These are phyloP conservation scores for Solanum chilense DNA, from an alignment of 257 asterid species.

Conservation along the genomic window DNA sequence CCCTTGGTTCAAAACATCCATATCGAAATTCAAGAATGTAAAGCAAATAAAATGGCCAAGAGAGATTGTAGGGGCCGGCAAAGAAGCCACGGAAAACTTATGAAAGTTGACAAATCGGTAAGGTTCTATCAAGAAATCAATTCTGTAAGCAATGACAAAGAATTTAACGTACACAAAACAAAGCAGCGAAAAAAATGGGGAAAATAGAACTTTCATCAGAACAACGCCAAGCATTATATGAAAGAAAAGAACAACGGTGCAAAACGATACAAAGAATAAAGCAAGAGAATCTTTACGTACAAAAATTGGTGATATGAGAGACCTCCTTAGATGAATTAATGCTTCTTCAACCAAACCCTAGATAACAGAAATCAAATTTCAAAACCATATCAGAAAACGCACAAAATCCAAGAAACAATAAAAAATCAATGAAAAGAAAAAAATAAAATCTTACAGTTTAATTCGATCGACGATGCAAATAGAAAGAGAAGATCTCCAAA, in stretches of 20 bases:
- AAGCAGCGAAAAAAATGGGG: no score
- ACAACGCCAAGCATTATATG: neutral
- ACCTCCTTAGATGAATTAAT: neutral
- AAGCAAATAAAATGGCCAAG: neutral
- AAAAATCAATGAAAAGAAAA: neutral
- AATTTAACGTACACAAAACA: neutral
- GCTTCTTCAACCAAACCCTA: neutral
- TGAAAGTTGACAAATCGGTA: neutral
- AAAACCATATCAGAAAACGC: neutral
- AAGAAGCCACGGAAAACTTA: neutral
- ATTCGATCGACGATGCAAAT: neutral
- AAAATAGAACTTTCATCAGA: neutral
- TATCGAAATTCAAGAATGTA: neutral
- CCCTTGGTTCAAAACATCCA: neutral
- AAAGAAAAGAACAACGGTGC: no score
- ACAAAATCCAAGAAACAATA: neutral
- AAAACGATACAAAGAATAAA: neutral
- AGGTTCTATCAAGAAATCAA: neutral
- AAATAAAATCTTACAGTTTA: neutral
- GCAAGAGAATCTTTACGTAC: neutral
- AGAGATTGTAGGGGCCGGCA: neutral
- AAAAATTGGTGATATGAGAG: neutral
- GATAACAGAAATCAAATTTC: neutral
- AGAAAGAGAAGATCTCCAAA: neutral
- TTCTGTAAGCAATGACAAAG: neutral